phyloP scores from a whole-genome alignment of 148 eudicot genomes.

The Fagopyrum homotropicum region DNA sequence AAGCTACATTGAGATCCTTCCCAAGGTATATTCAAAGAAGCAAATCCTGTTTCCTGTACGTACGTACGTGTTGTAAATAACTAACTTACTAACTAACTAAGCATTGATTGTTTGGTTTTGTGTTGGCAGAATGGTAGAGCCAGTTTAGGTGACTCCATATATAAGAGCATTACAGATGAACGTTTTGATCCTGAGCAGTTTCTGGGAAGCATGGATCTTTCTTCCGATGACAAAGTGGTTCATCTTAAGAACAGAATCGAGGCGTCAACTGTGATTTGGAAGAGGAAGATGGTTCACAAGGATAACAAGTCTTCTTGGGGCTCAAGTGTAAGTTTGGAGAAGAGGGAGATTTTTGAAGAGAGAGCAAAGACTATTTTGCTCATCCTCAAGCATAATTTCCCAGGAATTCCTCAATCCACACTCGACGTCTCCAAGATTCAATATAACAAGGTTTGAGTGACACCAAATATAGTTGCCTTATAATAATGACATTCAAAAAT shows the following conservation, averaged over 20 bases:
- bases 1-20: constrained; percentile 45
- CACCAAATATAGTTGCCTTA: neutral
- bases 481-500: too few relatives aligned
- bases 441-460: neutral
- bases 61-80: too few relatives aligned
- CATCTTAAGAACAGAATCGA: constrained; percentile 16
- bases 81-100: neutral
- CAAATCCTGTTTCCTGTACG: too few relatives aligned
- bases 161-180: constrained; percentile 17
- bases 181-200: constrained; percentile 10
- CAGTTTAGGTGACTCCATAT: constrained; percentile 9
- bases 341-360: constrained; percentile 17
- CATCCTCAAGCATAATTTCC: constrained; percentile 13
- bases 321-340: constrained; percentile 15
- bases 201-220: constrained; percentile 13
- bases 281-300: constrained; percentile 15
- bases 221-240: constrained; percentile 10
- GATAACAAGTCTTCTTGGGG: constrained; percentile 13
- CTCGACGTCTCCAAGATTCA: constrained; percentile 16
- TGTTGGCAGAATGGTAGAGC: constrained; percentile 15
- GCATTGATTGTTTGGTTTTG: neutral
- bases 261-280: constrained; percentile 15
- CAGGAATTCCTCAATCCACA: constrained; percentile 15
- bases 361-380: constrained; percentile 11
- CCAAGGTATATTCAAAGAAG: constrained; percentile 29